These are phyloP conservation scores for Osmanthus fragrans DNA, from an alignment of 257 asterid species.

Conservation along the genomic window DNA sequence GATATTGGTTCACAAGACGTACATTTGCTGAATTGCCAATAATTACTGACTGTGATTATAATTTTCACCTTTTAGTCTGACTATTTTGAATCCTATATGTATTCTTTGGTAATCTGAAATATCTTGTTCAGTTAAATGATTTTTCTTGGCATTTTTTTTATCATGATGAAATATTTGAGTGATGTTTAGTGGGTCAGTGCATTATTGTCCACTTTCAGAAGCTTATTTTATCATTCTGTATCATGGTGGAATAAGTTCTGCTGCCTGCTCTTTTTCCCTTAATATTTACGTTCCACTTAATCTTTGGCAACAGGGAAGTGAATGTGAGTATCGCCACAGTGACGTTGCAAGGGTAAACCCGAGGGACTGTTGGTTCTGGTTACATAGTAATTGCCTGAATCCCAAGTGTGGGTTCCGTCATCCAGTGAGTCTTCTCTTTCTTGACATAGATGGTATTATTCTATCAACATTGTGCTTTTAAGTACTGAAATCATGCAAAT, in stretches of 20 bases:
- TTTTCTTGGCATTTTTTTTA: neutral
- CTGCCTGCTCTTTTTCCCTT: neutral
- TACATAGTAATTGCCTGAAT: conserved; percentile 76
- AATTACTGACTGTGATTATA: neutral
- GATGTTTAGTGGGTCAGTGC: neutral
- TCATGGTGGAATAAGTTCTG: conserved; percentile 12
- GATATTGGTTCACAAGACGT: neutral
- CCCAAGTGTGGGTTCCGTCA: conserved; percentile 83
- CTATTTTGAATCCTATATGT: neutral
- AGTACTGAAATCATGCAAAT: neutral
- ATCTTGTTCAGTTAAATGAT: neutral
- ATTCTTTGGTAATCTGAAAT: neutral
- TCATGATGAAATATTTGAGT: neutral
- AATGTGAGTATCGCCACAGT: conserved; percentile 95
- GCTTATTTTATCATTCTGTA: conserved; percentile 11
- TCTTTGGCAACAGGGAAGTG: conserved; percentile 57
- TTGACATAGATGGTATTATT: neutral
- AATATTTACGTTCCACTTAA: neutral
- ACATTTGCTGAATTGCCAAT: neutral
- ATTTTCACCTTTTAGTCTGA: neutral
- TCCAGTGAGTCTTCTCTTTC: conserved; percentile 61
- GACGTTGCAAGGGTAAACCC: conserved; percentile 83
- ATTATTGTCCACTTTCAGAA: conserved; percentile 4
- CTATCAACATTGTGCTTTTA: neutral
- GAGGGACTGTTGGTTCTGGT: conserved; percentile 92